Percentiles rank a stretch among this genome's conserved stretches.
These are phyloP conservation scores for Linderina pennispora DNA, from an alignment of 192 early-diverging fungal genomes.

Conservation along the genomic window DNA sequence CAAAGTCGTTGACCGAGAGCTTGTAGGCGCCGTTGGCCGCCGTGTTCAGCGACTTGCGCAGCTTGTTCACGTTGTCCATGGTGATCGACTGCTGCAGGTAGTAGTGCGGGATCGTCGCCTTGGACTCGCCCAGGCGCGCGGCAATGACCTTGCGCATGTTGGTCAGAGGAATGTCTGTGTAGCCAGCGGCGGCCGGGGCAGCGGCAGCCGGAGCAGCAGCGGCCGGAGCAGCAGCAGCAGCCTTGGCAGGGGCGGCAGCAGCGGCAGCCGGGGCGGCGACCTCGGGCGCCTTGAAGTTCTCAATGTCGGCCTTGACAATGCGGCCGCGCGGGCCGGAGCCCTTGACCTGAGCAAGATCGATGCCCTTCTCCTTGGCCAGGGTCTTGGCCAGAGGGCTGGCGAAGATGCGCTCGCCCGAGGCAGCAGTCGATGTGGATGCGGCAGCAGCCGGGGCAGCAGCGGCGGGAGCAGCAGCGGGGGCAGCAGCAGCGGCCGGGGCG, in stretches of 20 bases:
- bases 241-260: slow-evolving; percentile 11
- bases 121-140: slow-evolving; percentile 68
- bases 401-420: slow-evolving; percentile 59
- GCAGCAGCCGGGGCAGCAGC: slow-evolving; percentile 8
- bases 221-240: slow-evolving; percentile 29
- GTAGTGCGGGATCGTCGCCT: slow-evolving; percentile 69
- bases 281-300: slow-evolving; percentile 46
- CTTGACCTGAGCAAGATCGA: slow-evolving; percentile 67
- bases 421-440: slow-evolving; percentile 2
- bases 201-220: slow-evolving; percentile 21
- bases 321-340: slow-evolving; percentile 89
- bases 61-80: slow-evolving; percentile 81
- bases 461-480: slow-evolving; percentile 30
- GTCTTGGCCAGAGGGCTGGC: slow-evolving; percentile 83
- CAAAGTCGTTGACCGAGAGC: slow-evolving; percentile 97
- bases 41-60: slow-evolving; percentile 86
- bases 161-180: slow-evolving; percentile 65
- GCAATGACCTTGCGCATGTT: slow-evolving; percentile 83
- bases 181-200: slow-evolving; percentile 35
- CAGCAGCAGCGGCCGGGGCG: slow-evolving; percentile 32
- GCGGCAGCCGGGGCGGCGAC: slow-evolving; percentile 30
- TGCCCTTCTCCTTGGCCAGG: slow-evolving; percentile 77
- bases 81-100: slow-evolving; percentile 78
- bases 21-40: slow-evolving; percentile 85
- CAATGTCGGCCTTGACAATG: slow-evolving; percentile 88